These are phyloP conservation scores for Blastomyces percursus DNA, from an alignment of 2,329 filamentous ascomycete species.

Conservation along the genomic window DNA sequence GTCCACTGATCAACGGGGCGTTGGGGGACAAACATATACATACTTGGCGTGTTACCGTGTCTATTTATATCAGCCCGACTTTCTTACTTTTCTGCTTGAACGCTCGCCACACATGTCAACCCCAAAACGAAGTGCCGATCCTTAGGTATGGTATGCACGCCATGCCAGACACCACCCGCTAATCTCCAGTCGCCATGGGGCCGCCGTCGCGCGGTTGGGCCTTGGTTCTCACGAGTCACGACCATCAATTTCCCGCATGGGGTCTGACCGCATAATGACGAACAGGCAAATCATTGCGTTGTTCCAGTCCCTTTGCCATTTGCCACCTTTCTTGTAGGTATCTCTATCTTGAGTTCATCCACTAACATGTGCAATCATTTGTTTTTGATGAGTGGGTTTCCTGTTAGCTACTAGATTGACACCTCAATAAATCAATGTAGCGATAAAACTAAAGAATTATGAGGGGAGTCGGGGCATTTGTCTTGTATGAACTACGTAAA, in stretches of 20 bases:
- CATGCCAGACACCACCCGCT: background rate
- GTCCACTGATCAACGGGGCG: background rate
- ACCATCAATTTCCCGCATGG: background rate
- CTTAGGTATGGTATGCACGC: background rate
- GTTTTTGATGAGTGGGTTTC: no score
- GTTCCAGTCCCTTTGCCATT: no score
- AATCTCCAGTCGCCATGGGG: background rate
- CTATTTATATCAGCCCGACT: background rate
- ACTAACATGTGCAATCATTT: background rate
- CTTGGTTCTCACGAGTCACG: background rate
- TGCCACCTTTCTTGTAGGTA: background rate
- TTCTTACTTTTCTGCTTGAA: conserved; percentile 1
- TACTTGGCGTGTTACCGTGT: background rate
- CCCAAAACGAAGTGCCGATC: background rate
- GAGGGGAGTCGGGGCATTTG: no score
- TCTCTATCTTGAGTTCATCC: background rate
- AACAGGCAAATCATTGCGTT: background rate
- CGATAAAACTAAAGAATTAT: no score
- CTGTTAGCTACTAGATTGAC: no score
- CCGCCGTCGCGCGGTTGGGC: background rate
- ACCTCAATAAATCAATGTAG: no score
- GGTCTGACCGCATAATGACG: background rate
- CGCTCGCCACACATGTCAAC: background rate
- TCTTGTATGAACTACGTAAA: no score
- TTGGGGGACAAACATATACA: background rate